A percentile compares a stretch with the other conserved stretches of the same genome.
phyloP scores from a whole-genome alignment of 106 monocot species.

The Hemerocallis citrina region DNA sequence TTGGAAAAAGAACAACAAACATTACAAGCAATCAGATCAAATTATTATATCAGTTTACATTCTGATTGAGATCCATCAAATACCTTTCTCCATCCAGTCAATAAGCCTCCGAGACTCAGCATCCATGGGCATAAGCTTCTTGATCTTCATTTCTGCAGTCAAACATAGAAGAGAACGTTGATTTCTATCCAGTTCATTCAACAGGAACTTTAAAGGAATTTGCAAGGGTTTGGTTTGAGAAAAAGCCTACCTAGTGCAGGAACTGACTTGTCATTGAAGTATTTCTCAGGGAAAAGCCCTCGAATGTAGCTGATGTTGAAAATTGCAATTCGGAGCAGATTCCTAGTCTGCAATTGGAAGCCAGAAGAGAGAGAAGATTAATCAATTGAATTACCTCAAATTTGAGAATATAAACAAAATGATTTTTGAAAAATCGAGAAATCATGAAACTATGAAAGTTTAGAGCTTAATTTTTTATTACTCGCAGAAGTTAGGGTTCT shows the following conservation, averaged over 20 bases:
- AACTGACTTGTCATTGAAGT: constrained; percentile 96
- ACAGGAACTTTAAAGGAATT: background rate
- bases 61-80: background rate
- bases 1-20: background rate
- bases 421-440: no score
- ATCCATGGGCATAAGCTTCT: constrained; percentile 98
- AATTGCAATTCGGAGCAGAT: constrained; percentile 92
- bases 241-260: constrained; percentile 68
- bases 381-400: no score
- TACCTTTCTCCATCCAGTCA: constrained; percentile 99
- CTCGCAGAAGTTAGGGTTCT: no score
- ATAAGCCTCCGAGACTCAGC: constrained; percentile 81
- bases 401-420: no score
- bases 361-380: no score
- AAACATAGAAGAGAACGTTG: background rate
- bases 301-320: constrained; percentile 99
- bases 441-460: no score
- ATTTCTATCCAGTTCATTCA: background rate
- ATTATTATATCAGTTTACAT: background rate
- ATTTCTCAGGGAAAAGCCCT: constrained; percentile 92
- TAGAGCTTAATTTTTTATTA: no score
- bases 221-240: background rate
- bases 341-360: constrained; percentile 57
- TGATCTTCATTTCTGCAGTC: constrained; percentile 92
- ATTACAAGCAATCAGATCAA: background rate